These are phyloP conservation scores for Stropharia rugosoannulata DNA, from an alignment of 768 basidiomycete genomes.

Conservation along the genomic window DNA sequence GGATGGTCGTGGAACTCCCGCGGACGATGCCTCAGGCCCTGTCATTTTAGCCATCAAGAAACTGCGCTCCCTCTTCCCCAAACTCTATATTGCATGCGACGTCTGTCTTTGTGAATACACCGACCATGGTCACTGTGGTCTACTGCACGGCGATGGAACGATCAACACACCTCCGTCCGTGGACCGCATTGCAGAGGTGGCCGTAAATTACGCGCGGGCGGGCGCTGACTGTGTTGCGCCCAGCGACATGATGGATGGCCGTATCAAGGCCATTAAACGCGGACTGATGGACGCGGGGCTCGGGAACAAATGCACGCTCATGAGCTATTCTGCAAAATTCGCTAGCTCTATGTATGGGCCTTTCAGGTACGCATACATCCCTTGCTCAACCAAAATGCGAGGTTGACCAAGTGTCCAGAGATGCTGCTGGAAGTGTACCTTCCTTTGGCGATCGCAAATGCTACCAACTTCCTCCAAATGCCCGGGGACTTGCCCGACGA, in stretches of 20 bases:
- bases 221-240: slow-evolving; percentile 99
- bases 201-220: slow-evolving; percentile 87
- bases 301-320: slow-evolving; percentile 87
- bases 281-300: slow-evolving; percentile 79
- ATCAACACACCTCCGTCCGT: slow-evolving; percentile 81
- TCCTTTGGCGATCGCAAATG: slow-evolving; percentile 96
- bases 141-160: slow-evolving; percentile 69
- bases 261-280: slow-evolving; percentile 87
- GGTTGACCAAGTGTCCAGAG: slow-evolving; percentile 44
- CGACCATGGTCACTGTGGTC: slow-evolving; percentile 94
- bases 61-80: slow-evolving; percentile 75
- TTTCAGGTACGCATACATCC: slow-evolving; percentile 63
- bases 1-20: slow-evolving; percentile 83
- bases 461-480: slow-evolving; percentile 92
- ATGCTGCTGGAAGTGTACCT: slow-evolving; percentile 96
- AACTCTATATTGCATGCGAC: slow-evolving; percentile 87
- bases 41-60: slow-evolving; percentile 91
- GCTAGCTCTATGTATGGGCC: slow-evolving; percentile 95
- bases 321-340: slow-evolving; percentile 98
- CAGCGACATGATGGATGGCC: slow-evolving; percentile 99
- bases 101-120: slow-evolving; percentile 99
- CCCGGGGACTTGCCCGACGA: slow-evolving; percentile 86
- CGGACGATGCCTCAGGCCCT: slow-evolving; percentile 87
- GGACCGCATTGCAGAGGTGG: slow-evolving; percentile 88
- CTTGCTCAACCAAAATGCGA: background rate